Base-by-base conservation (phyloP, 2,329 filamentous ascomycete genomes). In the Aspergillus tubingensis region DNA sequence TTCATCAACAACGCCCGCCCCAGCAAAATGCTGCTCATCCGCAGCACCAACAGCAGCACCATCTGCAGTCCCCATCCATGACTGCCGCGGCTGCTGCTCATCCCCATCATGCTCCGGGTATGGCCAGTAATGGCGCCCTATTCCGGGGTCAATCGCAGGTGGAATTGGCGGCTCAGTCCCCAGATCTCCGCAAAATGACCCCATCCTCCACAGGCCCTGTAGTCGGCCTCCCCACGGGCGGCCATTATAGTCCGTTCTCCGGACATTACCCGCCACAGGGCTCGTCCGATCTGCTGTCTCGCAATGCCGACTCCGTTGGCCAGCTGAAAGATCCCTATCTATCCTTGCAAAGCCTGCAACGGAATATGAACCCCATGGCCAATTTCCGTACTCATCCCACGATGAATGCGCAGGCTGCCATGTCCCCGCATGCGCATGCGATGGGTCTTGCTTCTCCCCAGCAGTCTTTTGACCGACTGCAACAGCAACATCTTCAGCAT, bases 101-200 rank as follows among this genome's bases (percentile, higher is more conserved):
- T 7, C 63, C 67, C 11, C 71, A 72, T 48, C 69, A 70, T 62
- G 67, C 62, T 41, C 69, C 63, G 60, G 67, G 67, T n/a, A 66
- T 69, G 44, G 54, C 67, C n/a, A 58, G 61, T 11, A 72, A 68
- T 38, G 74, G 67, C 57, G 63, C 68, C 3, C 57, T 73, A 5
- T 70, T 70, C 27, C 70, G 70, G 5, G 62, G 62, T 19, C 71
- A 70, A 30, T 60, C 68, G 10, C 72, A 73, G 59, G 62, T 71
- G 23, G 68, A 65, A 23, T 66, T 70, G 1, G 57, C 68, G 15
- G 57, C 57, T 17, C 66, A 72, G 48, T 74, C 72, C 11, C 72
- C 72, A 2, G 72, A 74, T 59, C 55, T 73, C 55, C 71, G 72
- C 58, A 74, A 74, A 57, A 73, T 74, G 70, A 68, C 72, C 8